A percentile compares a stretch with the other conserved stretches of the same genome.
phyloP scores from a whole-genome alignment of 2,329 filamentous ascomycete genomes.

The Nemania abortiva region DNA sequence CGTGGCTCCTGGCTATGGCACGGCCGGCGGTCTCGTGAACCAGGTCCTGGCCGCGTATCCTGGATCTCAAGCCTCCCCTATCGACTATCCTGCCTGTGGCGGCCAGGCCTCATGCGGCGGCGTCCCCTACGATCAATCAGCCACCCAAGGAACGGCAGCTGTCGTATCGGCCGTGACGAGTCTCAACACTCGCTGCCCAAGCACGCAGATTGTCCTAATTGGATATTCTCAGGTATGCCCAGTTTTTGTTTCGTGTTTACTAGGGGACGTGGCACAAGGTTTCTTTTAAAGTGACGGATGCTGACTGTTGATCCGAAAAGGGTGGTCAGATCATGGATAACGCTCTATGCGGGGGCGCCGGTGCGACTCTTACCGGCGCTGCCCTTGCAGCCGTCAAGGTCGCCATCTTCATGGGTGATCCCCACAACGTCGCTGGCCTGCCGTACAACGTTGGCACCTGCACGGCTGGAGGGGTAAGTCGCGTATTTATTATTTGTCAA shows the following conservation, averaged over 20 bases:
- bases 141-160: conserved; percentile 64
- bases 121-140: conserved; percentile 67
- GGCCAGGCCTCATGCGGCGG: conserved; percentile 68
- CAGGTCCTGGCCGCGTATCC: conserved; percentile 49
- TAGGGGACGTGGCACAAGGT: neutral
- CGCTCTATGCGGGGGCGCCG: conserved; percentile 69
- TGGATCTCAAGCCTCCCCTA: conserved; percentile 59
- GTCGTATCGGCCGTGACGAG: conserved; percentile 68
- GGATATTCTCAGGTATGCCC: conserved; percentile 67
- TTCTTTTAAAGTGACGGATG: neutral
- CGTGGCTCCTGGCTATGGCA: conserved; percentile 34
- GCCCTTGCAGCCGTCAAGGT: conserved; percentile 68
- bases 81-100: conserved; percentile 68
- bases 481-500: neutral
- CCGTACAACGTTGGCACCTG: conserved; percentile 73
- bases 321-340: conserved; percentile 74
- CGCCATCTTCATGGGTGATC: conserved; percentile 73
- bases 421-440: conserved; percentile 65
- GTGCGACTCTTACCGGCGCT: conserved; percentile 57
- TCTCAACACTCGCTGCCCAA: conserved; percentile 67
- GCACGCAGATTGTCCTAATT: conserved; percentile 69
- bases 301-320: conserved; percentile 49
- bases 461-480: conserved; percentile 67
- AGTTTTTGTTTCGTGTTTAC: neutral
- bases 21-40: conserved; percentile 36